These are phyloP conservation scores for Lactifluus pinguis DNA, from an alignment of 768 basidiomycete species.

Conservation along the genomic window DNA sequence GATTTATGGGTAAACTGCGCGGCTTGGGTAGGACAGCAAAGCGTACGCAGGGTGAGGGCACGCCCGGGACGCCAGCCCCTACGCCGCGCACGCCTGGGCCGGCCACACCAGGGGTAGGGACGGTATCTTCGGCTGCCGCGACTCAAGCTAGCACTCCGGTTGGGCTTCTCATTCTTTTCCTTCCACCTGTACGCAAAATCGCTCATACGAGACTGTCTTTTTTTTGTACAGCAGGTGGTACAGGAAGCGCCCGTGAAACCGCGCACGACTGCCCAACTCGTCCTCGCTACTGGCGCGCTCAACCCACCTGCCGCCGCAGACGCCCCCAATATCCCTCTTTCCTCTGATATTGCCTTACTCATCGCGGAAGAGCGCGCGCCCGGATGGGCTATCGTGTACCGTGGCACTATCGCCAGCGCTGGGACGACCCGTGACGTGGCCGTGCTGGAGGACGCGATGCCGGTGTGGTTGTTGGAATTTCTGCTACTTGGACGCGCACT, in stretches of 20 bases:
- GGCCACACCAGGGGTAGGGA: not conserved
- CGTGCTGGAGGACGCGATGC: conserved; percentile 66
- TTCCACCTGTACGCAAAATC: not conserved
- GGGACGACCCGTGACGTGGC: conserved; percentile 36
- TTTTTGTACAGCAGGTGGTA: not conserved
- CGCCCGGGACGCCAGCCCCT: conserved; percentile 11
- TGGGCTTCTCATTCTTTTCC: not conserved
- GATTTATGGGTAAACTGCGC: conserved; percentile 75
- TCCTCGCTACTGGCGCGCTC: conserved; percentile 45
- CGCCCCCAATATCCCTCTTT: conserved; percentile 55
- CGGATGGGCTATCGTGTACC: conserved; percentile 70
- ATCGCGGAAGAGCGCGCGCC: conserved; percentile 76
- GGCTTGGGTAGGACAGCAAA: conserved; percentile 56
- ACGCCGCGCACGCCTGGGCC: not conserved
- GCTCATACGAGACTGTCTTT: conserved; percentile 18
- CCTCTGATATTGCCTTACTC: conserved; percentile 52
- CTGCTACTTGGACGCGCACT: conserved; percentile 59
- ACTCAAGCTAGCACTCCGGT: not conserved
- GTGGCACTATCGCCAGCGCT: conserved; percentile 54
- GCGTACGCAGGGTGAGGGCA: conserved; percentile 27
- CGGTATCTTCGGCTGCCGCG: not conserved
- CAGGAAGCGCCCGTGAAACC: conserved; percentile 20
- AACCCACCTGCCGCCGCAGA: conserved; percentile 65
- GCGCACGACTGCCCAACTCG: conserved; percentile 44
- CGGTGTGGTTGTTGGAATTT: conserved; percentile 85